Evolutionary conservation across 2,329 filamentous ascomycete genomes (phyloP).

Genomic region (Elsinoe ampelina): DNA sequence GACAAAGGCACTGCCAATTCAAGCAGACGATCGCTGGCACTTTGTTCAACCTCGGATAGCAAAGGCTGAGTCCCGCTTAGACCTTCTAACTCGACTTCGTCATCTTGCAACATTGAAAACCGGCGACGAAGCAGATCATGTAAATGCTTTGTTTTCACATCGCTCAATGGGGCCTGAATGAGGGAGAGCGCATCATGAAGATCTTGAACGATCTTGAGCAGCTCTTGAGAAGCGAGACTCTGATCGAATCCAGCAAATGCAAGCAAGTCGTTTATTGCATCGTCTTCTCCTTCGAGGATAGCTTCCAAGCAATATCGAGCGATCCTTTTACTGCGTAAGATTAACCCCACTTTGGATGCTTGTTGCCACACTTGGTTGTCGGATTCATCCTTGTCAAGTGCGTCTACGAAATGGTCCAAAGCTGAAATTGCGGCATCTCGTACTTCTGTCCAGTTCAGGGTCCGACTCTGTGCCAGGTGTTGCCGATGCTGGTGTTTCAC

Average conservation of each 20-base stretch:
- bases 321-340: conserved; percentile 49
- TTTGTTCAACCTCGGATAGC: neutral
- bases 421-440: conserved; percentile 32
- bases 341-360: conserved; percentile 35
- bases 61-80: conserved; percentile 2
- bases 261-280: conserved; percentile 43
- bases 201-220: conserved; percentile 40
- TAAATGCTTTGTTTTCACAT: conserved; percentile 42
- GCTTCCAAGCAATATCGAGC: conserved; percentile 55
- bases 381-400: conserved; percentile 55
- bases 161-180: conserved; percentile 41
- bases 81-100: neutral
- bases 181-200: conserved; percentile 49
- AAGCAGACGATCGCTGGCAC: neutral
- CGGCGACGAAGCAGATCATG: conserved; percentile 34
- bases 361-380: conserved; percentile 57
- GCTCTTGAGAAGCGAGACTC: conserved; percentile 43
- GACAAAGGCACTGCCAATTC: neutral
- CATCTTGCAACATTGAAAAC: neutral
- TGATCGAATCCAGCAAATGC: conserved; percentile 52
- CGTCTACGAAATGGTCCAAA: conserved; percentile 49
- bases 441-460: conserved; percentile 21
- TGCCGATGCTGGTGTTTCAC: conserved; percentile 39
- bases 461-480: conserved; percentile 18
- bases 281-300: conserved; percentile 53